These are phyloP conservation scores for Phytopythium montanum DNA, from an alignment of 352 stramenopile species.

Conservation along the genomic window DNA sequence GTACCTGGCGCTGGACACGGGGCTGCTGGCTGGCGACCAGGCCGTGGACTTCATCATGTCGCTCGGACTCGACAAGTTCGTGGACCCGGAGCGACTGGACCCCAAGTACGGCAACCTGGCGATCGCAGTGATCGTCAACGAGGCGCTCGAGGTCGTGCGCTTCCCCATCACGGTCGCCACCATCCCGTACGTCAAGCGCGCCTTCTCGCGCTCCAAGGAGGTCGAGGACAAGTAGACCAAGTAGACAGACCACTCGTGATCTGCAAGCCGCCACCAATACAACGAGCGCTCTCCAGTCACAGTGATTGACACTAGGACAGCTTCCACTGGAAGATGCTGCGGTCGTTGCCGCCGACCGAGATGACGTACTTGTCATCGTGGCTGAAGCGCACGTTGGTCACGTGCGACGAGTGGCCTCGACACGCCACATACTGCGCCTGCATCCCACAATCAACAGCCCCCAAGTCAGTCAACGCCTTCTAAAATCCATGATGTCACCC, in stretches of 20 bases:
- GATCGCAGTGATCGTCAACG: slow-evolving; percentile 84
- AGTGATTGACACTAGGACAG: slow-evolving; percentile 18
- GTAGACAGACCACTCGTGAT: no score
- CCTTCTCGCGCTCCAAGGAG: slow-evolving; percentile 46
- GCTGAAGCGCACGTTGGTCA: slow-evolving; percentile 82
- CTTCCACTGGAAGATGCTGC: slow-evolving; percentile 86
- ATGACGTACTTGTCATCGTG: slow-evolving; percentile 80
- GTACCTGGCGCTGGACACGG: slow-evolving; percentile 74
- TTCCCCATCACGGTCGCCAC: slow-evolving; percentile 87
- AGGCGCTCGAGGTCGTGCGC: slow-evolving; percentile 78
- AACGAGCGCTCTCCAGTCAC: background rate
- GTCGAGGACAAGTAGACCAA: slow-evolving; percentile 22
- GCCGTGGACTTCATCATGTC: slow-evolving; percentile 84
- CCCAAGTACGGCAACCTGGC: slow-evolving; percentile 86
- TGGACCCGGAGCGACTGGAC: slow-evolving; percentile 72
- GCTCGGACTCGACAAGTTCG: slow-evolving; percentile 71
- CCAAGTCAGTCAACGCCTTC: no score
- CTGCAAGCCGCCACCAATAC: slow-evolving; percentile 4
- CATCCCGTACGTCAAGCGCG: slow-evolving; percentile 70
- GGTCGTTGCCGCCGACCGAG: slow-evolving; percentile 81
- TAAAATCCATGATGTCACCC: no score
- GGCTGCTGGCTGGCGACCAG: slow-evolving; percentile 62
- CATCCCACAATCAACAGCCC: slow-evolving; percentile 5
- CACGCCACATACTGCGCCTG: slow-evolving; percentile 50
- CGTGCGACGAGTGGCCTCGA: slow-evolving; percentile 75